A percentile compares a stretch with the other conserved stretches of the same genome.
phyloP scores from a whole-genome alignment of 176 grass and related monocot genomes.

The Sorghum bicolor region DNA sequence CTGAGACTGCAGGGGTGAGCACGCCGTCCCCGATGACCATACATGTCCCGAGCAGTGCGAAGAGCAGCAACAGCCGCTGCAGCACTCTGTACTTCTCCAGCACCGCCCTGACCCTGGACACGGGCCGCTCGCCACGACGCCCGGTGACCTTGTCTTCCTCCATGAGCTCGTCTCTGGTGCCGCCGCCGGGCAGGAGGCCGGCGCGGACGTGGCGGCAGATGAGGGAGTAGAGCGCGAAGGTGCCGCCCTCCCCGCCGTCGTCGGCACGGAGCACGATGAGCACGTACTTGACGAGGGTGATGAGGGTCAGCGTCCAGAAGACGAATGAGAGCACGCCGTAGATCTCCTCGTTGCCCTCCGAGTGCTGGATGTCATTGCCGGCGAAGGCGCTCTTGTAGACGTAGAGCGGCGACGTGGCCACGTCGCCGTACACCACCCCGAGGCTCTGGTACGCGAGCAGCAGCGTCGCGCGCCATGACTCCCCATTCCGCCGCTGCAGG shows the following conservation, averaged over 20 bases:
- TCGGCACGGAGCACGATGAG: conserved; percentile 83
- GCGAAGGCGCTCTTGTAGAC: conserved; percentile 94
- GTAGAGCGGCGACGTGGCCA: conserved; percentile 93
- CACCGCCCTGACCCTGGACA: conserved; percentile 26
- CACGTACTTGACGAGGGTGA: conserved; percentile 96
- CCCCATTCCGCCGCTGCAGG: conserved; percentile 24
- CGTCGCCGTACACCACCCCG: conserved; percentile 93
- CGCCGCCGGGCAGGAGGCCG: conserved; percentile 65
- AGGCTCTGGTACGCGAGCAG: conserved; percentile 94
- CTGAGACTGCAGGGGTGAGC: conserved; percentile 90
- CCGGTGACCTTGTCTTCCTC: conserved; percentile 24
- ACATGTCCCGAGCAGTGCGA: conserved; percentile 88
- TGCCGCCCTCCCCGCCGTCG: conserved; percentile 95
- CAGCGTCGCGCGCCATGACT: conserved; percentile 71
- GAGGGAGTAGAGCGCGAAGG: conserved; percentile 97
- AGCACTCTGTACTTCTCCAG: conserved; percentile 77
- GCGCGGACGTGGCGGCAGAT: conserved; percentile 87
- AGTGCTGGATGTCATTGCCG: conserved; percentile 83
- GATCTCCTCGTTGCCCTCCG: conserved; percentile 91
- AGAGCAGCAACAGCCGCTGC: conserved; percentile 69
- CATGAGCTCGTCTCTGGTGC: conserved; percentile 62
- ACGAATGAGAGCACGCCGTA: conserved; percentile 98
- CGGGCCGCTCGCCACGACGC: background rate
- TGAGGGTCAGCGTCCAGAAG: conserved; percentile 96
- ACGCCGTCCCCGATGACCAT: conserved; percentile 98